These are phyloP conservation scores for Cardiosporidium cionae DNA, from an alignment of 169 alveolate species.

Conservation along the genomic window DNA sequence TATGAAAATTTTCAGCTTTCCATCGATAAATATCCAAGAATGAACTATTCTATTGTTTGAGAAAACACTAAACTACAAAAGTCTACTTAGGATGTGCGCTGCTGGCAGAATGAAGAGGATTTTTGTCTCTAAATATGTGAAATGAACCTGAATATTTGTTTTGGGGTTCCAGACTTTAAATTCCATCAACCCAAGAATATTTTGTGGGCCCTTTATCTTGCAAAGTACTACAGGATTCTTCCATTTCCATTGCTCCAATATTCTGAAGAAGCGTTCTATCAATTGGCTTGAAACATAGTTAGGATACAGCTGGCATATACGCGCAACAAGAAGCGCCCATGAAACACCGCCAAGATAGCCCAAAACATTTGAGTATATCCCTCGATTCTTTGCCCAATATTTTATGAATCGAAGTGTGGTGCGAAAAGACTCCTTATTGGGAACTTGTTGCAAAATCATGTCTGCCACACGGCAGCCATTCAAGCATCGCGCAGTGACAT, in stretches of 20 bases:
- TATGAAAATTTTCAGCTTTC: not conserved
- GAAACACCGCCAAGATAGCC: conserved; percentile 98
- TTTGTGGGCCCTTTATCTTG: conserved; percentile 67
- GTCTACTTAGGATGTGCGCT: too few species aligned
- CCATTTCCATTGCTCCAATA: conserved; percentile 78
- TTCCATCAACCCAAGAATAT: conserved; percentile 71
- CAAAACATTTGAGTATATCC: conserved; percentile 93
- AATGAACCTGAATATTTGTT: conserved; percentile 51
- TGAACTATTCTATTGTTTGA: not conserved
- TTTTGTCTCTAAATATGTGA: too few species aligned
- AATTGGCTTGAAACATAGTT: conserved; percentile 78
- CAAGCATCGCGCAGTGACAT: conserved; percentile 72
- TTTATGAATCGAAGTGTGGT: conserved; percentile 87
- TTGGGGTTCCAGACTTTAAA: conserved; percentile 87
- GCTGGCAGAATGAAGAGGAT: too few species aligned
- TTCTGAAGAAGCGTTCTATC: conserved; percentile 85
- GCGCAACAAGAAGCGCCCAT: conserved; percentile 96
- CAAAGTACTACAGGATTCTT: conserved; percentile 73
- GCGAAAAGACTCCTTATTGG: conserved; percentile 80
- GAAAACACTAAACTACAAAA: not conserved
- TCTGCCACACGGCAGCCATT: conserved; percentile 95
- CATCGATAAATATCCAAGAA: not conserved
- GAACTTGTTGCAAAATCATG: conserved; percentile 81
- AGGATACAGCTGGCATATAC: conserved; percentile 92
- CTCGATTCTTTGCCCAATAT: conserved; percentile 95